Percentiles rank a stretch among this genome's conserved stretches.
Evolutionary conservation across 73 alveolate species (phyloP).

Genomic region (Blepharisma stoltei): DNA sequence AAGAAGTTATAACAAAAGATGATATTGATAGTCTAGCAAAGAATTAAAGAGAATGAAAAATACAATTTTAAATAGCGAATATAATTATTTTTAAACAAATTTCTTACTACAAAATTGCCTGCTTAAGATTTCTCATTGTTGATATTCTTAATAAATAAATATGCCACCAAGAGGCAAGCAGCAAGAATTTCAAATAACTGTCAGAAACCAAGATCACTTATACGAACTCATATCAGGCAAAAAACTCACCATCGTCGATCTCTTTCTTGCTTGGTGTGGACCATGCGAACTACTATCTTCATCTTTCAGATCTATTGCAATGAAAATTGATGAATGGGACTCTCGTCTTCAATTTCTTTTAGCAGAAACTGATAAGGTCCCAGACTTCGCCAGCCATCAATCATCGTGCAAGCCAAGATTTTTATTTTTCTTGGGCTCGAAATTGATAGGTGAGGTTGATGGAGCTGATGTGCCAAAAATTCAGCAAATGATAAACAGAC

Average conservation of each 20-base stretch:
- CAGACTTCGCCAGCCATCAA: conserved; percentile 5
- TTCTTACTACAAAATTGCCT: too few relatives aligned
- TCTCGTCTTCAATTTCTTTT: conserved; percentile 44
- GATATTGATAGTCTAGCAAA: too few relatives aligned
- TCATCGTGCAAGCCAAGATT: conserved; percentile 26
- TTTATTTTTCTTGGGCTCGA: conserved; percentile 1
- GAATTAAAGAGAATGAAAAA: too few relatives aligned
- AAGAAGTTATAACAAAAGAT: too few relatives aligned
- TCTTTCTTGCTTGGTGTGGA: conserved; percentile 59
- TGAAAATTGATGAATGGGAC: conserved; percentile 53
- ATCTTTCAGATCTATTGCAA: conserved; percentile 51
- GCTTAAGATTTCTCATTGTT: too few relatives aligned
- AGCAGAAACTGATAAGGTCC: conserved; percentile 9
- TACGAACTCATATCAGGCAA: conserved; percentile 30
- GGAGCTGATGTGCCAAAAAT: conserved; percentile 25
- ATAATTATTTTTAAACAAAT: too few relatives aligned
- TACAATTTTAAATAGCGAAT: too few relatives aligned
- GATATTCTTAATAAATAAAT: not conserved
- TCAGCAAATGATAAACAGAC: conserved; percentile 28
- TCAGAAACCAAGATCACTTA: conserved; percentile 31
- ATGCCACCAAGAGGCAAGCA: conserved; percentile 34
- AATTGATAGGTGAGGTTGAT: conserved; percentile 19
- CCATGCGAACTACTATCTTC: conserved; percentile 58
- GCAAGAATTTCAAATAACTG: conserved; percentile 27
- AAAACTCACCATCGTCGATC: conserved; percentile 35